phyloP scores from a whole-genome alignment of 805 yeast species.

The Metschnikowia matae region DNA sequence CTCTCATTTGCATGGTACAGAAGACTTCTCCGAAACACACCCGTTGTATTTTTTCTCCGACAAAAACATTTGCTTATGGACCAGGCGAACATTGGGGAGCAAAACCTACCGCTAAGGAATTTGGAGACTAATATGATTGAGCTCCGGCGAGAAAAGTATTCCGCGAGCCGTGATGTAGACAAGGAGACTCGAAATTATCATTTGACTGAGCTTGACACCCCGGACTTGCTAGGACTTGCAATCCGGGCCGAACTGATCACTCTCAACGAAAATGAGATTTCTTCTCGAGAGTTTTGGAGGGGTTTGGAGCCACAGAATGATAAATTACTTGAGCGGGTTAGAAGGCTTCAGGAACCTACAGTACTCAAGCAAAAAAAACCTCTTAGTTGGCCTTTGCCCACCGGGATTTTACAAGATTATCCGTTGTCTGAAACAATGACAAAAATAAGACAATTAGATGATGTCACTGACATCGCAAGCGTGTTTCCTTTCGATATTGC shows the following conservation, averaged over 20 bases:
- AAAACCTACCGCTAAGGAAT: slow-evolving; percentile 20
- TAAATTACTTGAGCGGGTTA: background rate
- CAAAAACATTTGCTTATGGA: slow-evolving; percentile 28
- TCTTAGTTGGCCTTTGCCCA: background rate
- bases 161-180: slow-evolving; percentile 2
- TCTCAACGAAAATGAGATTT: background rate
- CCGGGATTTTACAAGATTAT: background rate
- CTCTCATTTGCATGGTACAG: slow-evolving; percentile 30
- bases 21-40: slow-evolving; percentile 25
- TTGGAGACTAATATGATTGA: slow-evolving; percentile 12
- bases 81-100: slow-evolving; percentile 19
- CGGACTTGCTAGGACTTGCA: slow-evolving; percentile 30
- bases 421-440: background rate
- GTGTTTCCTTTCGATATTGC: slow-evolving; percentile 29
- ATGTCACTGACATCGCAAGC: background rate
- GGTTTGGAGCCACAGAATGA: background rate
- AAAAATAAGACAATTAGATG: background rate
- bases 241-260: slow-evolving; percentile 3
- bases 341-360: background rate
- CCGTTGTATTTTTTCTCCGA: slow-evolving; percentile 27
- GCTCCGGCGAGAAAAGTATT: slow-evolving; percentile 9
- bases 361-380: background rate
- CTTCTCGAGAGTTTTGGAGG: background rate
- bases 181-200: slow-evolving; percentile 26
- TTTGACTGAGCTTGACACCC: slow-evolving; percentile 26